Evolutionary conservation across 2,329 filamentous ascomycete species (phyloP).

Genomic region (Calonectria crousiana): DNA sequence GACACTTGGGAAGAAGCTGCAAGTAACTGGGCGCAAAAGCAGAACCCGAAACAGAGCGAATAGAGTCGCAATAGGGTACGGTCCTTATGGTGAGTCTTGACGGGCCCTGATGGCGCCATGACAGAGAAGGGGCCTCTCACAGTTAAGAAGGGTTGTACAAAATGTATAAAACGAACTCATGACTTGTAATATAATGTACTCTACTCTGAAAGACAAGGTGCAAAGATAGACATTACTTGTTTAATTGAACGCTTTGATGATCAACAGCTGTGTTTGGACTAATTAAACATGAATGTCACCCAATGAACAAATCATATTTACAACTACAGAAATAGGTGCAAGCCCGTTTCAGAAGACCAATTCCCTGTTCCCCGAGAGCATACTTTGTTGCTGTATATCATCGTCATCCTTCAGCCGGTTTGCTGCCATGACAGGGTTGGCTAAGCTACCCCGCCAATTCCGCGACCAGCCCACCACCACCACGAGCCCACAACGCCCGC

Average conservation of each 20-base stretch:
- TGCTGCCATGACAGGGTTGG: not conserved
- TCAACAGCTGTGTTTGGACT: not conserved
- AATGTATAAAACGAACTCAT: conserved; percentile 26
- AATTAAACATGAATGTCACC: not conserved
- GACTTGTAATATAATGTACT: conserved; percentile 31
- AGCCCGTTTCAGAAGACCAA: not conserved
- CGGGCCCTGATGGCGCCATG: not conserved
- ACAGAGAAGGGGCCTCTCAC: not conserved
- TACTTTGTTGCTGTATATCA: not conserved
- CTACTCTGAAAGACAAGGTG: conserved; percentile 20
- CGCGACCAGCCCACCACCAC: conserved; percentile 25
- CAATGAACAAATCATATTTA: not conserved
- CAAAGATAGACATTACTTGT: conserved; percentile 8
- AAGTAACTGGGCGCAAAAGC: conserved; percentile 68
- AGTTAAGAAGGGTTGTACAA: conserved; percentile 18
- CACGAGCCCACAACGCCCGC: conserved; percentile 19
- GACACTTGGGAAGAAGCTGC: conserved; percentile 75
- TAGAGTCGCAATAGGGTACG: conserved; percentile 9
- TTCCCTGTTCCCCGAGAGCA: no score
- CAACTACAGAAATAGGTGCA: not conserved
- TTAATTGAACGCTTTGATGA: not conserved
- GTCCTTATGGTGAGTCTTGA: not conserved
- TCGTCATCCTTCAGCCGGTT: not conserved
- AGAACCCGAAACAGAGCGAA: conserved; percentile 25
- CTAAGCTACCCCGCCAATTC: conserved; percentile 34